phyloP scores from a whole-genome alignment of 352 stramenopile species.

The Thalassiosira livingstoniorum region DNA sequence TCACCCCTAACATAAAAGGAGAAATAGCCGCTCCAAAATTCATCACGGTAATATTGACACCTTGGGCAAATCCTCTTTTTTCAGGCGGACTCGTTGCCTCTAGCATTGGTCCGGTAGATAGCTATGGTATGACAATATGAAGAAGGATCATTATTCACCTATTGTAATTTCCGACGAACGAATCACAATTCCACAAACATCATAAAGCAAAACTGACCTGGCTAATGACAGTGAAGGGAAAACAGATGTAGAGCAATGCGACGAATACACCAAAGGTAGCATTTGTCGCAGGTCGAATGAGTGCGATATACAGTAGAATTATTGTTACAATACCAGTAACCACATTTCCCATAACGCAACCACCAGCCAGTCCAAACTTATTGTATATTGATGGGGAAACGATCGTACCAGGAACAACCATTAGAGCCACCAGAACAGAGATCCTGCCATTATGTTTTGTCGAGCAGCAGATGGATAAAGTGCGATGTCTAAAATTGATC shows the following conservation, averaged over 20 bases:
- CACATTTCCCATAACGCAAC: conserved; percentile 41
- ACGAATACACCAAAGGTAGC: conserved; percentile 48
- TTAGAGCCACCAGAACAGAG: conserved; percentile 32
- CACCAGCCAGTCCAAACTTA: conserved; percentile 37
- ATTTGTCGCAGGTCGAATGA: conserved; percentile 16
- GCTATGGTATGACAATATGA: no score
- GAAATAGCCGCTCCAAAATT: conserved; percentile 51
- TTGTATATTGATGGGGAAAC: conserved; percentile 55
- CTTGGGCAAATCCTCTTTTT: conserved; percentile 44
- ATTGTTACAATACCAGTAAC: conserved; percentile 26
- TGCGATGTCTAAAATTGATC: background rate
- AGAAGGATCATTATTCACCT: no score
- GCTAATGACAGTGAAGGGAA: conserved; percentile 53
- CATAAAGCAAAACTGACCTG: no score
- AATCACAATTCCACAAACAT: no score
- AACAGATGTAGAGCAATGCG: conserved; percentile 35
- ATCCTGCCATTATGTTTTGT: no score
- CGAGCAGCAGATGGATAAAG: conserved; percentile 1
- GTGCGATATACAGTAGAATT: conserved; percentile 23
- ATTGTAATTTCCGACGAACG: no score
- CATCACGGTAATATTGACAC: conserved; percentile 43
- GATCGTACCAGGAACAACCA: conserved; percentile 65
- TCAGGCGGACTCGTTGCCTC: conserved; percentile 29
- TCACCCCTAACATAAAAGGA: conserved; percentile 48
- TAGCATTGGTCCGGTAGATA: conserved; percentile 16